Conservation (phyloP, 2,329 filamentous ascomycete species). For the Exophiala calicioides region DNA sequence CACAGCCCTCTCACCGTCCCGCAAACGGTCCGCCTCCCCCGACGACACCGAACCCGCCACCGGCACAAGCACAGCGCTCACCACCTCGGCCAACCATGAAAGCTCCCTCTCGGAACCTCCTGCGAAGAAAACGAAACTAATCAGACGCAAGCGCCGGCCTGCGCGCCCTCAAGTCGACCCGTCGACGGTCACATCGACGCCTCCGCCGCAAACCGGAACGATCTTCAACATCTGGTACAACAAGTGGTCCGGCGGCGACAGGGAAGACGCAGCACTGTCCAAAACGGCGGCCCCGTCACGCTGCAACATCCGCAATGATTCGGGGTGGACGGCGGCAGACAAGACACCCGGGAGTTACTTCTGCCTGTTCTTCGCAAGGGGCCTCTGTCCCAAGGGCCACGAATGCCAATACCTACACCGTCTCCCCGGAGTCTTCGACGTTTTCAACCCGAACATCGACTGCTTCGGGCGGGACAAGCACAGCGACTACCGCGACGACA, state of each 20-base stretch:
- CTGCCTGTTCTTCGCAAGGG: conserved; percentile 88
- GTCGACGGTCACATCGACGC: conserved; percentile 76
- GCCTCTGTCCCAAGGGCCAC: conserved; percentile 77
- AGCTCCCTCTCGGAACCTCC: conserved; percentile 29
- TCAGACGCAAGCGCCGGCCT: conserved; percentile 85
- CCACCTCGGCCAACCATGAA: conserved; percentile 24
- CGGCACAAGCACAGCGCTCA: conserved; percentile 19
- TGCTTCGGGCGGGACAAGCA: conserved; percentile 94
- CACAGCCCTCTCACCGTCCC: conserved; percentile 22
- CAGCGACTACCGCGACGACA: conserved; percentile 90
- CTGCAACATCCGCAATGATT: conserved; percentile 81
- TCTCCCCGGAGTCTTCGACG: conserved; percentile 79
- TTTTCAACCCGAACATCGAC: conserved; percentile 92
- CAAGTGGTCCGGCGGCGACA: conserved; percentile 95
- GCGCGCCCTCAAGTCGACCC: conserved; percentile 90
- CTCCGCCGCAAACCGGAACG: conserved; percentile 80
- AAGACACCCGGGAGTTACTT: conserved; percentile 80
- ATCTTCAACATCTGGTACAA: conserved; percentile 99
- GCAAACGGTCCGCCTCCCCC: conserved; percentile 31
- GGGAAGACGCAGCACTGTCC: conserved; percentile 85
- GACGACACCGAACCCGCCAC: conserved; percentile 9
- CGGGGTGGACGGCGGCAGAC: conserved; percentile 77
- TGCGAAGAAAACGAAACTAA: conserved; percentile 76
- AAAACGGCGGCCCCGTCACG: conserved; percentile 80
- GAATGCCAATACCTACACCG: conserved; percentile 95